Base-by-base conservation (phyloP, 2,329 filamentous ascomycete species). In the Trichophyton rubrum region DNA sequence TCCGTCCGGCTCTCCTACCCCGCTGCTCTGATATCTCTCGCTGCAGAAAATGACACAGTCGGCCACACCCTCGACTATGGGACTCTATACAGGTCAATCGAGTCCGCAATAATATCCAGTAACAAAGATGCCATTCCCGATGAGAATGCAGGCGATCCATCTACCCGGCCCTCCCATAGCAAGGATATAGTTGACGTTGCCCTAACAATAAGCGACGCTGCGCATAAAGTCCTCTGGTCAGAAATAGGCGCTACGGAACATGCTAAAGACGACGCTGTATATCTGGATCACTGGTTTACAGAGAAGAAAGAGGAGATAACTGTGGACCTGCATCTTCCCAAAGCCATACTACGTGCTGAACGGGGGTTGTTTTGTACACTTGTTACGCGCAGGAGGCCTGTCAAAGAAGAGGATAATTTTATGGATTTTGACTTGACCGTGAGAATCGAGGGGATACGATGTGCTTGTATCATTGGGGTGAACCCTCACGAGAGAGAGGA, bases 401-500 rank as follows among this genome's bases (percentile, higher is more conserved):
- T 68, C 30, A 66, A 65, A 38, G 66, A 68, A 38, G 66, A 68
- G 20, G 65, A 63, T 40, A 66, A 71, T 4, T 69, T 72, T 56
- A 70, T 75, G 60, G 71, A 73, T 61, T 74, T 75, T 61, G 40
- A 43, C 20, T 15, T 57, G 22, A 57, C 55, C 22, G 17, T 57
- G 13, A 68, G 68, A 1, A 72, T 79, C 62, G 72, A 76, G 41
- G 72, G 72, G 1, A 74, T 79, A 56, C 69, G 74, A 24, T 75
- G 74, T 63, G 69, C 73, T 55, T 77, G 75, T 65, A 76, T 81
- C 33, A 71, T 81, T 61, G 79, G 79, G 1, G 77, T 81, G n/a
- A 80, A 81, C 62, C 72, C 75, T 1, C 78, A 80, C 63, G 79
- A 81, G 67, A 71, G 79, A 20, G 66, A 77, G 17, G 76, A 79